A percentile compares a stretch with the other conserved stretches of the same genome.
These are phyloP conservation scores for Podospora australis DNA, from an alignment of 495 filamentous ascomycete species.

Conservation along the genomic window DNA sequence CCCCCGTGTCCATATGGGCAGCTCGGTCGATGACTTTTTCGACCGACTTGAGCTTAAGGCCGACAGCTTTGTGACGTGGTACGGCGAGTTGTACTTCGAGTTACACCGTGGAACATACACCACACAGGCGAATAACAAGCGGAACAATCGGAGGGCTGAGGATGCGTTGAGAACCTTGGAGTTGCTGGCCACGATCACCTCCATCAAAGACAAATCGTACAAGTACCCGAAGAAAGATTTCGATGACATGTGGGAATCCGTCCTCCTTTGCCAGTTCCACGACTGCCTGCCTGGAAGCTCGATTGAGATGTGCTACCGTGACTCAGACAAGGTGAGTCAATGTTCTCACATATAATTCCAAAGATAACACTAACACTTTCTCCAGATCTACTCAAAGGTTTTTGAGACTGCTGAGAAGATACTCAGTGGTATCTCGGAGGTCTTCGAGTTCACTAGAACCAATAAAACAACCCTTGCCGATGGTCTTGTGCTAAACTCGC, in stretches of 20 bases:
- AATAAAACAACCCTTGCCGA: conserved; percentile 29
- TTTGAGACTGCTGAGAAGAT: conserved; percentile 68
- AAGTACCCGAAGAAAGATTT: conserved; percentile 87
- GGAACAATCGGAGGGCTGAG: conserved; percentile 82
- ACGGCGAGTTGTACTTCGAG: conserved; percentile 96
- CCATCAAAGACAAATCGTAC: conserved; percentile 61
- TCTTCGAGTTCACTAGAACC: conserved; percentile 52
- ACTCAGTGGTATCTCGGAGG: conserved; percentile 60
- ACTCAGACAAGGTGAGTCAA: conserved; percentile 72
- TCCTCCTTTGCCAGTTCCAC: conserved; percentile 89
- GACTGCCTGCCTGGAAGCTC: conserved; percentile 92
- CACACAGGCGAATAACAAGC: conserved; percentile 94
- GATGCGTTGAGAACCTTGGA: conserved; percentile 81
- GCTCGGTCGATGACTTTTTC: conserved; percentile 95
- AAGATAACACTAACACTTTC: conserved; percentile 12
- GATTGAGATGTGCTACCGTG: conserved; percentile 96
- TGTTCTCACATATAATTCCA: neutral
- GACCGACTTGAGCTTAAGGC: conserved; percentile 70
- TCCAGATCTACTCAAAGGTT: conserved; percentile 68
- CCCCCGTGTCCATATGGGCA: conserved; percentile 82
- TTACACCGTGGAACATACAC: conserved; percentile 95
- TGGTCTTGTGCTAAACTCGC: conserved; percentile 64
- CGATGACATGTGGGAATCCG: conserved; percentile 87
- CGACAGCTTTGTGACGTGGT: conserved; percentile 87
- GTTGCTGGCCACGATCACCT: conserved; percentile 79